These are phyloP conservation scores for Dianthus caryophyllus DNA, from an alignment of 148 eudicot genomes.

Conservation along the genomic window DNA sequence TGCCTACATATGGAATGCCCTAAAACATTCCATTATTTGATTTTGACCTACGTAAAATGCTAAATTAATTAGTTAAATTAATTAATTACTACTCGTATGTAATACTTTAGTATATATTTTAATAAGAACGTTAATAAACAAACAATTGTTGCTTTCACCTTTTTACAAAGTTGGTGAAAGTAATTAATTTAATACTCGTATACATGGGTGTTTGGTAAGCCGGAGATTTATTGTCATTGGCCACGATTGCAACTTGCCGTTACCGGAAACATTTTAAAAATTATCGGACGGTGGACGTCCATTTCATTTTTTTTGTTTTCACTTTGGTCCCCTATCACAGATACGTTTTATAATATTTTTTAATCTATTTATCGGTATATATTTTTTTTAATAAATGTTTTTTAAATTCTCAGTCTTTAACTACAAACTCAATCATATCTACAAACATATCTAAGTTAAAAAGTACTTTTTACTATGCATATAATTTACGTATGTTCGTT, in stretches of 20 bases:
- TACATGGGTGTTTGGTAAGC: constrained; percentile 11
- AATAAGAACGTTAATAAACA: neutral
- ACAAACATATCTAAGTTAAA: too few relatives aligned
- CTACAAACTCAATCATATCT: too few relatives aligned
- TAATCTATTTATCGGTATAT: too few relatives aligned
- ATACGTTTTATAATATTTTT: neutral
- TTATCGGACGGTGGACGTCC: constrained; percentile 10
- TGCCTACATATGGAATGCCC: neutral
- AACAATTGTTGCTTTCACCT: constrained; percentile 5
- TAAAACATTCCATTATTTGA: constrained; percentile 2
- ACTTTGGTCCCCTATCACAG: constrained; percentile 6
- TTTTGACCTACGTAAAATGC: too few relatives aligned
- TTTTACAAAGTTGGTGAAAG: neutral
- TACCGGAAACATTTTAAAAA: neutral
- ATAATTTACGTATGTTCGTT: too few relatives aligned
- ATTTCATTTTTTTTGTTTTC: neutral
- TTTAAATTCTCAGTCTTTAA: too few relatives aligned
- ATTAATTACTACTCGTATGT: too few relatives aligned
- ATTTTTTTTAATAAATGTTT: too few relatives aligned
- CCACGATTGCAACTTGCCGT: neutral
- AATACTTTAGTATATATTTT: neutral
- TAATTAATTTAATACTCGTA: neutral
- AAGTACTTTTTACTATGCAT: too few relatives aligned
- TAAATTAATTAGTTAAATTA: too few relatives aligned
- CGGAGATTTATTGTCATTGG: constrained; percentile 1